Evolutionary conservation across 2,329 filamentous ascomycete genomes (phyloP).

Genomic region (Parafenestella ontariensis): DNA sequence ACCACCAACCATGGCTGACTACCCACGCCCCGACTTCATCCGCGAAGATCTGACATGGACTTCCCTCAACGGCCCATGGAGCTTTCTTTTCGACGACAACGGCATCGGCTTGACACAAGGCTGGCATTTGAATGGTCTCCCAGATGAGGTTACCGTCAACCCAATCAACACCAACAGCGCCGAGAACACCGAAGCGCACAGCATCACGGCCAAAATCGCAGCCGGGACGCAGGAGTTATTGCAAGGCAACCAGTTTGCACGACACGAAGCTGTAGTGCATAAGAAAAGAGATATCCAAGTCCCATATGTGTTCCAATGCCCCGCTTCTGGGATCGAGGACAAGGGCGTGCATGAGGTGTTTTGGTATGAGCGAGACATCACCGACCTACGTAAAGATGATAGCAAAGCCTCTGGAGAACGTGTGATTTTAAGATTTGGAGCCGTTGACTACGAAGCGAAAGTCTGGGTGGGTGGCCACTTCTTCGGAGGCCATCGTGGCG

Average conservation of each 20-base stretch:
- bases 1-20: constrained; percentile 38
- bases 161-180: constrained; percentile 24
- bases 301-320: constrained; percentile 70
- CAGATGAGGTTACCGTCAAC: constrained; percentile 47
- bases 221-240: constrained; percentile 58
- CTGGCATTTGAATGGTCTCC: constrained; percentile 64
- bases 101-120: constrained; percentile 61
- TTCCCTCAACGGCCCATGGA: constrained; percentile 69
- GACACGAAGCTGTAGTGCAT: constrained; percentile 39
- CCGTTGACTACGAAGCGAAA: constrained; percentile 67
- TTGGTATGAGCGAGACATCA: constrained; percentile 67
- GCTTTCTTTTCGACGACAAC: constrained; percentile 70
- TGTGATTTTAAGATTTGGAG: constrained; percentile 64
- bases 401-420: constrained; percentile 51
- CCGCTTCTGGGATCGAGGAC: constrained; percentile 68
- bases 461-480: constrained; percentile 63
- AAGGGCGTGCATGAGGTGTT: constrained; percentile 70
- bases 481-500: constrained; percentile 64
- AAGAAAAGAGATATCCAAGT: constrained; percentile 64
- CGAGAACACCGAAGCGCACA: constrained; percentile 38
- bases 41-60: constrained; percentile 64
- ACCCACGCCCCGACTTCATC: constrained; percentile 71
- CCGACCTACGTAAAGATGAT: constrained; percentile 56
- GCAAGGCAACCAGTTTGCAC: constrained; percentile 54
- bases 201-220: constrained; percentile 57